A percentile compares a stretch with the other conserved stretches of the same genome.
Conservation (phyloP, 2,329 filamentous ascomycete species). For the Phialophora expanda region DNA sequence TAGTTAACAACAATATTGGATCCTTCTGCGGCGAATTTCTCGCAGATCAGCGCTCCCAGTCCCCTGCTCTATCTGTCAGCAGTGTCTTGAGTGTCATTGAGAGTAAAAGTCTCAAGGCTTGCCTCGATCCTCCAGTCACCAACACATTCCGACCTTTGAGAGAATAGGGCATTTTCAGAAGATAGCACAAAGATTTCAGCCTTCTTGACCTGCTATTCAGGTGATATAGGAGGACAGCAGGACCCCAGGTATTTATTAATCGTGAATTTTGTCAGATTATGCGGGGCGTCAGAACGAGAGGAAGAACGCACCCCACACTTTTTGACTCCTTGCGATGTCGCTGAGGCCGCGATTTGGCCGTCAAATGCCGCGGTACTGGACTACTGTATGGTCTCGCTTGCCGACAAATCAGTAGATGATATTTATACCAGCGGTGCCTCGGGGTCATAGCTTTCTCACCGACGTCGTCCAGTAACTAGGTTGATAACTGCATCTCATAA, state of each 20-base stretch:
- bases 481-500: not conserved
- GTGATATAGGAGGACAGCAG: not conserved
- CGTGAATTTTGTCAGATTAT: not conserved
- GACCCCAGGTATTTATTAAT: conserved; percentile 4
- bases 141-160: conserved; percentile 67
- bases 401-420: not conserved
- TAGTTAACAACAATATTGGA: conserved; percentile 78
- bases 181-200: not conserved
- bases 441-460: not conserved
- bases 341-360: conserved; percentile 14
- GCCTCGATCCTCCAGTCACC: conserved; percentile 69
- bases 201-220: not conserved
- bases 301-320: not conserved
- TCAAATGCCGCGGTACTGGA: conserved; percentile 11
- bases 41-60: conserved; percentile 70
- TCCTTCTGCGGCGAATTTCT: conserved; percentile 70
- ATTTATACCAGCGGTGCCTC: too few species aligned
- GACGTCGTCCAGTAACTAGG: not conserved
- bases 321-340: not conserved
- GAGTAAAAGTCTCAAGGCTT: conserved; percentile 37
- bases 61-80: conserved; percentile 56
- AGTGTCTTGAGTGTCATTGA: not conserved
- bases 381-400: not conserved
- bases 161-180: conserved; percentile 63
- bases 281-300: not conserved